Evolutionary conservation across 1,139 yeast genomes (phyloP).

Genomic region (Geotrichum australiense): DNA sequence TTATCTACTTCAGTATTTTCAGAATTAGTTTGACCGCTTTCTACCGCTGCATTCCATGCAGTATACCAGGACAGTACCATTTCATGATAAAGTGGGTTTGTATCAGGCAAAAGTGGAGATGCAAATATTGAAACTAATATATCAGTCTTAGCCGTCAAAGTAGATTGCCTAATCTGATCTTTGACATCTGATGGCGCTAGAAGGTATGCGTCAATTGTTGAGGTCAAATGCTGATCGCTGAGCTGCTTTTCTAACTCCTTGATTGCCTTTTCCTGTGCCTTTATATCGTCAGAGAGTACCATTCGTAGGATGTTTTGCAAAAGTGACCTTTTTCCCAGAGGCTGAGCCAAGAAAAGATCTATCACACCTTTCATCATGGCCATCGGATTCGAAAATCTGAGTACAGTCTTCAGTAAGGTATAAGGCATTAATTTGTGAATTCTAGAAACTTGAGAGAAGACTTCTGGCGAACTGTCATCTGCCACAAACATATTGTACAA

Average conservation of each 20-base stretch:
- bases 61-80: conserved; percentile 30
- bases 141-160: conserved; percentile 26
- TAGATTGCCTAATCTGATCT: conserved; percentile 18
- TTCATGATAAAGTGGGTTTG: conserved; percentile 17
- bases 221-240: conserved; percentile 27
- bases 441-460: conserved; percentile 58
- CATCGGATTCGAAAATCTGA: conserved; percentile 80
- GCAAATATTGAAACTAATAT: conserved; percentile 20
- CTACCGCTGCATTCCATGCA: conserved; percentile 38
- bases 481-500: conserved; percentile 73
- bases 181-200: conserved; percentile 20
- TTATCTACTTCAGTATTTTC: conserved; percentile 29
- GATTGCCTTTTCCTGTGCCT: conserved; percentile 53
- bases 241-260: conserved; percentile 41
- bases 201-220: conserved; percentile 29
- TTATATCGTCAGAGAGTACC: conserved; percentile 71
- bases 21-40: conserved; percentile 18
- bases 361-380: conserved; percentile 68
- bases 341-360: conserved; percentile 72
- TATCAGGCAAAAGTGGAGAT: conserved; percentile 11
- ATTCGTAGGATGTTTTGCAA: conserved; percentile 67
- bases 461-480: conserved; percentile 69
- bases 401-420: conserved; percentile 60
- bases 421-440: conserved; percentile 76
- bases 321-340: conserved; percentile 63